Evolutionary conservation across 495 filamentous ascomycete species (phyloP).

Genomic region (Penicillium roqueforti): DNA sequence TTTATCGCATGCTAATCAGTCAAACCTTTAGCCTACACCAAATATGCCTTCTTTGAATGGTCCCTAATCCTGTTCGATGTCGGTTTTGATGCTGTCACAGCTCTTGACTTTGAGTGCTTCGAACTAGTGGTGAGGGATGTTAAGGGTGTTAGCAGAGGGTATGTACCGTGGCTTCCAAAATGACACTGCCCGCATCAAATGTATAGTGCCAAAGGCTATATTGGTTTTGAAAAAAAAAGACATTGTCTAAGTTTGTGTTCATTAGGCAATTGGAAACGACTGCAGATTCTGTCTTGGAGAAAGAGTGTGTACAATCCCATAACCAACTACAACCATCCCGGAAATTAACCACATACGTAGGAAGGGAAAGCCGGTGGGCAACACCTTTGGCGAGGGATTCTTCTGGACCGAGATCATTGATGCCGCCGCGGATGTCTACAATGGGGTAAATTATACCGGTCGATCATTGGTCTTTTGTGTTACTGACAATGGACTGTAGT

Average conservation of each 20-base stretch:
- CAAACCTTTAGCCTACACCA: conserved; percentile 76
- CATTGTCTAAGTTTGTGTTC: conserved; percentile 45
- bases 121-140: conserved; percentile 87
- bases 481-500: conserved; percentile 50
- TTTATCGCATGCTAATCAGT: conserved; percentile 2
- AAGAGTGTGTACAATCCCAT: conserved; percentile 63
- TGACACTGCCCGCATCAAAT: conserved; percentile 53
- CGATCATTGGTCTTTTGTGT: neutral
- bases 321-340: conserved; percentile 4
- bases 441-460: conserved; percentile 58
- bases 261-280: conserved; percentile 54
- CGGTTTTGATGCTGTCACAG: conserved; percentile 92
- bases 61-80: conserved; percentile 91
- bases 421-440: conserved; percentile 84
- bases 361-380: conserved; percentile 69
- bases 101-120: conserved; percentile 87
- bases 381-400: conserved; percentile 68
- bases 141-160: conserved; percentile 94
- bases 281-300: conserved; percentile 78
- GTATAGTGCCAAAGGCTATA: conserved; percentile 44
- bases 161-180: conserved; percentile 95
- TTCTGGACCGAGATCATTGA: conserved; percentile 72
- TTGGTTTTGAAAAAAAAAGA: conserved; percentile 28
- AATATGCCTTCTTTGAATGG: conserved; percentile 98
- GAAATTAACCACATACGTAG: conserved; percentile 50